Evolutionary conservation across 2,329 filamentous ascomycete genomes (phyloP), one percentile per base, ranked within the genome.

Genomic region (Sporothrix sp.): DNA sequence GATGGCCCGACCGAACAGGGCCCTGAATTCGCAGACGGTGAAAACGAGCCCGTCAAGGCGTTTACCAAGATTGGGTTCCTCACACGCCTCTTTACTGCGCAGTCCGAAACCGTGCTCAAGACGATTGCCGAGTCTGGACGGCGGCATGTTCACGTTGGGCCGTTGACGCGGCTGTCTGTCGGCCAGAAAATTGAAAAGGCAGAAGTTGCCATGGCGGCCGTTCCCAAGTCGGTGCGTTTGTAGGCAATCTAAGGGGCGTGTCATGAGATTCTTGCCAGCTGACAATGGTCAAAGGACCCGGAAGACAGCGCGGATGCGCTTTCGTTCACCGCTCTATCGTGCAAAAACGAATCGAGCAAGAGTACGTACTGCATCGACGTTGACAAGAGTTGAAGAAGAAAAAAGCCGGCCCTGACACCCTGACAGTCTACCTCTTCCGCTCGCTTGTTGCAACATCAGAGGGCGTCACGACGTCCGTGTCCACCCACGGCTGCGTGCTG

Each of bases 51-150:
- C 66, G 10, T 43, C 1, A 73, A 72, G 54, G 70, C 74, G 13
- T 65, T 84, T 14, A 74, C 80, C 0, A 76, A 78, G 51, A 66
- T 87, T n/a, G 76, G 77, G 44, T 80, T 85, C 48, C 63, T 90
- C 38, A 77, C 79, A 11, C 69, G 71, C 10, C 75, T 80, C 51
- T 66, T 87, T 14, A 70, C 72, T 0, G 63, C 65, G 3, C 79
- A 81, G 59, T 78, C 81, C 9, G 72, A 72, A n/a, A 66, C 65
- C 7, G 73, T 87, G 2, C 86, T 88, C 59, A 66, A 76, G 49
- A 72, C 81, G 52, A 81, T 89, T 62, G 81, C 87, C 55, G 78
- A 84, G 64, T 78, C 82, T 7, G 77, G 88, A 66, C 74, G 79
- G 59, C 71, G 82, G 50, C 83, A 80, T 51, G 82, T 89, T 10